Percentiles rank a stretch among this genome's conserved stretches.
phyloP scores from a whole-genome alignment of 441 rosid genomes.

The Croton laevigatus region DNA sequence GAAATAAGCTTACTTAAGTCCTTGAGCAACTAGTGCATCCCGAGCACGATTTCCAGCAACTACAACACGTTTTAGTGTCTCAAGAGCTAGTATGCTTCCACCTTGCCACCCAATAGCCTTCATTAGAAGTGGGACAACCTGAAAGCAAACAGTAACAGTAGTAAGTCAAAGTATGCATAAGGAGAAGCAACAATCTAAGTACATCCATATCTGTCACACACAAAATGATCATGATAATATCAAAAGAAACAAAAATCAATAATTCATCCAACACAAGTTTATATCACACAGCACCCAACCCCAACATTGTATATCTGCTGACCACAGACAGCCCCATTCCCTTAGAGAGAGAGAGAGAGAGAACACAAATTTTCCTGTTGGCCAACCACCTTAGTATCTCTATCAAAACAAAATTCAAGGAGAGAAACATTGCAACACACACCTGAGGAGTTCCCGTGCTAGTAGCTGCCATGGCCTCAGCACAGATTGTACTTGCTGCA shows the following conservation, averaged over 20 bases:
- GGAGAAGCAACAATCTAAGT: not conserved
- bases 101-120: constrained; percentile 99
- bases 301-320: not conserved
- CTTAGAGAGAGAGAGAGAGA: not conserved
- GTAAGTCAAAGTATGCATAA: not conserved
- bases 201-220: not conserved
- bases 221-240: not conserved
- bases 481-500: constrained; percentile 95
- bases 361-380: not conserved
- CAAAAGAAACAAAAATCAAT: not conserved
- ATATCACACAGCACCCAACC: not conserved
- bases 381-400: not conserved
- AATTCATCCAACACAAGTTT: not conserved
- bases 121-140: constrained; percentile 99
- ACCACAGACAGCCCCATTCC: not conserved
- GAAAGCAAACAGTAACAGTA: constrained; percentile 14
- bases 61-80: constrained; percentile 97
- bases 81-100: constrained; percentile 98
- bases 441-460: constrained; percentile 98
- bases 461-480: constrained; percentile 99
- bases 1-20: constrained; percentile 71
- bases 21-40: constrained; percentile 98
- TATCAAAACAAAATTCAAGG: not conserved
- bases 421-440: constrained; percentile 6
- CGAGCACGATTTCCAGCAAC: constrained; percentile 99